A percentile compares a stretch with the other conserved stretches of the same genome.
Evolutionary conservation across 306 rosid species (phyloP).

Genomic region (Acacia acuminata): DNA sequence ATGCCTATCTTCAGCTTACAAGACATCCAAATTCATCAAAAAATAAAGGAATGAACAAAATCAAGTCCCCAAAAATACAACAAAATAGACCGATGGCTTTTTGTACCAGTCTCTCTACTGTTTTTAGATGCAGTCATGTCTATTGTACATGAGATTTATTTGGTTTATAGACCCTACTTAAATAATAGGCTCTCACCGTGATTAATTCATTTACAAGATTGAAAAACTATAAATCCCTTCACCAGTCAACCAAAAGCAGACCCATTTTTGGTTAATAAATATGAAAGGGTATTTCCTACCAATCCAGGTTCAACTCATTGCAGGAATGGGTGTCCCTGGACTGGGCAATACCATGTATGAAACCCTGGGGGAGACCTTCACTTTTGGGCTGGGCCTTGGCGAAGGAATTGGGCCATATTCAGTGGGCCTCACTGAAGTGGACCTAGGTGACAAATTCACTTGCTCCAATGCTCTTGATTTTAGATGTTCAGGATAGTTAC

Average conservation of each 20-base stretch:
- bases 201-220: not conserved
- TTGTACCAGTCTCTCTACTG: not conserved
- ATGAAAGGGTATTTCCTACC: not conserved
- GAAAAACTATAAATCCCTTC: not conserved
- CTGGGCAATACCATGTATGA: slow-evolving; percentile 85
- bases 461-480: slow-evolving; percentile 90
- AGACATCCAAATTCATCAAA: slow-evolving; percentile 14
- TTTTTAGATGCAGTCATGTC: not conserved
- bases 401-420: slow-evolving; percentile 92
- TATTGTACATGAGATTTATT: not conserved
- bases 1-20: not conserved
- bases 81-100: not conserved
- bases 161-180: no score
- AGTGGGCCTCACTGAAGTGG: slow-evolving; percentile 38
- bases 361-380: slow-evolving; percentile 80
- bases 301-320: slow-evolving; percentile 29
- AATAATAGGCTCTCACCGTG: not conserved
- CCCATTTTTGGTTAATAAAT: not conserved
- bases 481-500: slow-evolving; percentile 87
- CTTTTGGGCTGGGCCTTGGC: slow-evolving; percentile 92
- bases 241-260: not conserved
- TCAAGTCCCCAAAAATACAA: not conserved
- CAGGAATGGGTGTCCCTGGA: slow-evolving; percentile 60
- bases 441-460: slow-evolving; percentile 74
- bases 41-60: slow-evolving; percentile 35